phyloP scores from a whole-genome alignment of 768 basidiomycete species.

The Psilocybe subaeruginosa region DNA sequence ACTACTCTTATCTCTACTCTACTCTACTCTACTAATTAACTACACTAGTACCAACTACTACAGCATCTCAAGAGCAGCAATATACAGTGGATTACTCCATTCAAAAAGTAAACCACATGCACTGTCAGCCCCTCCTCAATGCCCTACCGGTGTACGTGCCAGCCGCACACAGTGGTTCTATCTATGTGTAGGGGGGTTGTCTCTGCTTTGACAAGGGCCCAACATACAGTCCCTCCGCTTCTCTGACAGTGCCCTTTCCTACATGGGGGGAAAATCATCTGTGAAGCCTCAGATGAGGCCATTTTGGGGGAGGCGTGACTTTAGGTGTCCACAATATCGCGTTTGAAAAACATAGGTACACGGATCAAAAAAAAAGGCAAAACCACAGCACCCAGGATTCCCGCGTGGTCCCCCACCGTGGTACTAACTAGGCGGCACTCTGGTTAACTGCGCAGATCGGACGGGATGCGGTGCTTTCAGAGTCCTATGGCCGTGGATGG shows the following conservation, averaged over 20 bases:
- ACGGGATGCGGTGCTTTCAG: constrained; percentile 3
- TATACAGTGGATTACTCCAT: not conserved
- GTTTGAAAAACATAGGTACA: constrained; percentile 17
- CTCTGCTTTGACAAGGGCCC: constrained; percentile 14
- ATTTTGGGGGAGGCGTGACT: constrained; percentile 20
- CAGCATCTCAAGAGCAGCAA: too few species aligned
- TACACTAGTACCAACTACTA: not conserved
- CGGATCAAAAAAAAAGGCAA: constrained; percentile 9
- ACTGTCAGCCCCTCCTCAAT: not conserved
- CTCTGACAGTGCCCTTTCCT: constrained; percentile 18
- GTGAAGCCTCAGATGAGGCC: constrained; percentile 25
- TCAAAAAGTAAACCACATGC: not conserved
- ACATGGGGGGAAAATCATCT: constrained; percentile 29
- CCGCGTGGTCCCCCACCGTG: constrained; percentile 13
- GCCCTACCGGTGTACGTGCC: not conserved
- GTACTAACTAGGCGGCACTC: constrained; percentile 11
- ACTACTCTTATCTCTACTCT: not conserved
- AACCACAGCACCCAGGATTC: constrained; percentile 13
- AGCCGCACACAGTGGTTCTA: too few species aligned
- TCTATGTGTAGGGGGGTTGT: not conserved
- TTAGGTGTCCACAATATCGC: constrained; percentile 21
- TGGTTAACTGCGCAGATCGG: constrained; percentile 11
- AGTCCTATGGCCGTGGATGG: constrained; percentile 34
- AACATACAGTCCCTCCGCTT: constrained; percentile 15
- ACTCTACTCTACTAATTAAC: not conserved